These are phyloP conservation scores for Cladosporium sp. DNA, from an alignment of 2,329 filamentous ascomycete genomes.

Conservation along the genomic window DNA sequence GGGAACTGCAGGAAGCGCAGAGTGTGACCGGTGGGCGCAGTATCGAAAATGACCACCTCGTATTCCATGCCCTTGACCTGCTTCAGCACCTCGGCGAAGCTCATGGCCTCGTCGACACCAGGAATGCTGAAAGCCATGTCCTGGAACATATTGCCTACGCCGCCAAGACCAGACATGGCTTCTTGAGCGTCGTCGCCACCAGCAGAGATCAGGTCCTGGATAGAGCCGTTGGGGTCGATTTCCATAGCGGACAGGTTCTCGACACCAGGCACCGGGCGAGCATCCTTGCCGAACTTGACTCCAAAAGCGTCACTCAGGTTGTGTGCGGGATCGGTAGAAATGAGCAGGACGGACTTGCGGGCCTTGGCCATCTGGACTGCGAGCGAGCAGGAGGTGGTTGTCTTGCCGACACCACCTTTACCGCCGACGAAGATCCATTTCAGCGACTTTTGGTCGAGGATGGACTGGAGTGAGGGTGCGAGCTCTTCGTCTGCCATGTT, in stretches of 20 bases:
- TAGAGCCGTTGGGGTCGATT: constrained; percentile 96
- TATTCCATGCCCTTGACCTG: constrained; percentile 99
- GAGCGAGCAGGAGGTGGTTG: constrained; percentile 97
- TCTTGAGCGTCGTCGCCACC: constrained; percentile 68
- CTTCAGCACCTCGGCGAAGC: constrained; percentile 97
- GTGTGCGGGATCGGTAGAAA: constrained; percentile 97
- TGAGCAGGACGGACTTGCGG: constrained; percentile 91
- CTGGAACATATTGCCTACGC: constrained; percentile 95
- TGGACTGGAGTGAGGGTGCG: constrained; percentile 88
- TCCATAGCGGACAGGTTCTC: constrained; percentile 97
- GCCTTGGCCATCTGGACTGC: constrained; percentile 95
- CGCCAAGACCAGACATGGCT: constrained; percentile 62
- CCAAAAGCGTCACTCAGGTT: constrained; percentile 97
- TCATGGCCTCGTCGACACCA: constrained; percentile 99
- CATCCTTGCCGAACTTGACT: constrained; percentile 99
- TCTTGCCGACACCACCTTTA: constrained; percentile 98
- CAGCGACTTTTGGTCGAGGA: constrained; percentile 90
- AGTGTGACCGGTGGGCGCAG: constrained; percentile 94
- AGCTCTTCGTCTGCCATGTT: constrained; percentile 66
- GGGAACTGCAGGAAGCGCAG: constrained; percentile 98
- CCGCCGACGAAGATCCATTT: constrained; percentile 99
- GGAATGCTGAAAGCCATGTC: constrained; percentile 96
- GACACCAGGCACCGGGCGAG: constrained; percentile 85
- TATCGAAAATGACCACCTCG: constrained; percentile 99
- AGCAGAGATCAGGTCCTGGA: constrained; percentile 85